Conservation (phyloP, 208 protist species). For the Trypanosoma rangeli region DNA sequence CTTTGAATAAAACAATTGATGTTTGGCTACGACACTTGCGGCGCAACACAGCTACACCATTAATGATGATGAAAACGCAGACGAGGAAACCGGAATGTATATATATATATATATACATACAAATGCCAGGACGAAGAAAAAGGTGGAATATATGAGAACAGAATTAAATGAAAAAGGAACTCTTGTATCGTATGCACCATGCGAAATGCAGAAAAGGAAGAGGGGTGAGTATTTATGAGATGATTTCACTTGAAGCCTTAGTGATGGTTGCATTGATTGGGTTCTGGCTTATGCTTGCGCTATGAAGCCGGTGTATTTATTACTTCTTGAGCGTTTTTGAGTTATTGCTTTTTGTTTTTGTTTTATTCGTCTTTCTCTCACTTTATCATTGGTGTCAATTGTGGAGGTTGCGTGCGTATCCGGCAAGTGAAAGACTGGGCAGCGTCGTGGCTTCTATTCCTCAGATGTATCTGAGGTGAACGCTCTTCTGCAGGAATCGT, state of each 20-base stretch:
- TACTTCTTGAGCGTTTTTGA: background rate
- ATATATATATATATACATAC: no score
- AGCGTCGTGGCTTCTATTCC: background rate
- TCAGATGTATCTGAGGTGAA: background rate
- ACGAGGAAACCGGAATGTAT: background rate
- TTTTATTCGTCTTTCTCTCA: background rate
- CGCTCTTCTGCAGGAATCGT: background rate
- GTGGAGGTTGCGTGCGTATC: background rate
- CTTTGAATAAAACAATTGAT: conserved; percentile 19
- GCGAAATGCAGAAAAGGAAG: background rate
- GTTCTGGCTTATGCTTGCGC: background rate
- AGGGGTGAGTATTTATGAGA: background rate
- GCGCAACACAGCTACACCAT: conserved; percentile 24
- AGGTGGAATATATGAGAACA: background rate
- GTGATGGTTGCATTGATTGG: background rate
- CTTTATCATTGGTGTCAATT: background rate
- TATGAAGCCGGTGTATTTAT: background rate
- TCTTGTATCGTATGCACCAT: background rate
- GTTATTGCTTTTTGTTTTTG: background rate
- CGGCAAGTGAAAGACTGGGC: background rate
- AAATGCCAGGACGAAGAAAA: background rate
- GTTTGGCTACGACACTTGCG: conserved; percentile 1
- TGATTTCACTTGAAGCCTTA: background rate
- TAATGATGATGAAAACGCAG: conserved; percentile 8
- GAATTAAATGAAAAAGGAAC: background rate